A percentile compares a stretch with the other conserved stretches of the same genome.
phyloP scores from a whole-genome alignment of 495 filamentous ascomycete species.

The Neurospora sp. region DNA sequence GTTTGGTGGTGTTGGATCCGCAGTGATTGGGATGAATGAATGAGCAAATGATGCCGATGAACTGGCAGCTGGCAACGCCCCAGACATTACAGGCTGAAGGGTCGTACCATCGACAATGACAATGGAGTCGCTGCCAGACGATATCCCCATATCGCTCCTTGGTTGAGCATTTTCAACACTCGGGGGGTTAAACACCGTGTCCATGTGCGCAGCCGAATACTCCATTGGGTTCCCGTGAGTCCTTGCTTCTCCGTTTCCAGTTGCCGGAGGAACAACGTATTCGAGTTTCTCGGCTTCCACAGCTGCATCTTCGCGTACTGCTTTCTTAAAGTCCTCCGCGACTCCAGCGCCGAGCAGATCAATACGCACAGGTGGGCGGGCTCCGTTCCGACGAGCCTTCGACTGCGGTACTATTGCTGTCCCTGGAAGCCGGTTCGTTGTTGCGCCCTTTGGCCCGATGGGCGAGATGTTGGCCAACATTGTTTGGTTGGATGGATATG shows the following conservation, averaged over 20 bases:
- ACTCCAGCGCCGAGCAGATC: conserved; percentile 75
- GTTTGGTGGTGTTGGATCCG: conserved; percentile 41
- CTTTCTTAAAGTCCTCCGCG: conserved; percentile 60
- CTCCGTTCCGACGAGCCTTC: conserved; percentile 31
- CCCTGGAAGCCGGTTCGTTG: conserved; percentile 41
- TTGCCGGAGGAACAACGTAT: conserved; percentile 9
- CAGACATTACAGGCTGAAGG: conserved; percentile 35
- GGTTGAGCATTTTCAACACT: conserved; percentile 18
- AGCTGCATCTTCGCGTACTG: conserved; percentile 47
- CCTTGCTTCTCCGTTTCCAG: background rate
- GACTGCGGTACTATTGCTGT: conserved; percentile 46
- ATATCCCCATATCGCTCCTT: conserved; percentile 46
- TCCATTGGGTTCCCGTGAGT: conserved; percentile 16
- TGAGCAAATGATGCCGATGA: conserved; percentile 40
- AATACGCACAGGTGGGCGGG: conserved; percentile 42
- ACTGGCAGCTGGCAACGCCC: conserved; percentile 33
- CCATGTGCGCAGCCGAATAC: conserved; percentile 31
- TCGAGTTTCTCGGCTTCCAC: conserved; percentile 28
- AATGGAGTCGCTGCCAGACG: conserved; percentile 73
- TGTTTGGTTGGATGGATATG: conserved; percentile 21
- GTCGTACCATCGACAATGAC: conserved; percentile 71
- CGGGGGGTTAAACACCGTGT: conserved; percentile 14
- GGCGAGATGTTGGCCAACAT: conserved; percentile 40
- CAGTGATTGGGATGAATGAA: conserved; percentile 33
- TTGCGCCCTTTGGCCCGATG: conserved; percentile 40